Conservation (phyloP, 116 monocot species). For the Cymodocea nodosa region DNA sequence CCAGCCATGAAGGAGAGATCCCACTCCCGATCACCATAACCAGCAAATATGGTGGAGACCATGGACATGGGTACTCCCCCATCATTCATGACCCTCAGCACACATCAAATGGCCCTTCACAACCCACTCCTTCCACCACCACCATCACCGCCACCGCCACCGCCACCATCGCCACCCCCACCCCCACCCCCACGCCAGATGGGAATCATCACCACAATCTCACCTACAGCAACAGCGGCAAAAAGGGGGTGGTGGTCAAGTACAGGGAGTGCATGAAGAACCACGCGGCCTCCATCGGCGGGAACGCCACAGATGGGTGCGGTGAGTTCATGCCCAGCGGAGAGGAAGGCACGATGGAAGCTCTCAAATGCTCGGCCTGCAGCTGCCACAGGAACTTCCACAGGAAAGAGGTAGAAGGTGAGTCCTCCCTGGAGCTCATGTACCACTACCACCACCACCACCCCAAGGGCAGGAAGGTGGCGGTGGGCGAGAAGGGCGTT, state of each 20-base stretch:
- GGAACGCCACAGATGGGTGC: slow-evolving; percentile 57
- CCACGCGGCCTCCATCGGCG: slow-evolving; percentile 65
- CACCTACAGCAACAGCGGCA: slow-evolving; percentile 12
- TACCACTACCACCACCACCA: slow-evolving; percentile 13
- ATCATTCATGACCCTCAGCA: background rate
- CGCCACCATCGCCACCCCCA: too few species aligned
- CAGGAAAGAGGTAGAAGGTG: slow-evolving; percentile 50
- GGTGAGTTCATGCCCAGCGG: slow-evolving; percentile 84
- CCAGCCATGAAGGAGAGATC: slow-evolving; percentile 32
- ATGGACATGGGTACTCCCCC: background rate
- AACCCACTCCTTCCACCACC: too few species aligned
- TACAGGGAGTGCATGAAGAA: slow-evolving; percentile 72
- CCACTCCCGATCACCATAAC: slow-evolving; percentile 40
- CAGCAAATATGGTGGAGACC: slow-evolving; percentile 15
- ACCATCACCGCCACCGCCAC: too few species aligned
- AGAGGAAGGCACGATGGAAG: slow-evolving; percentile 57
- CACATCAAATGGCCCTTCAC: slow-evolving; percentile 6
- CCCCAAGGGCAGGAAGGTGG: slow-evolving; percentile 11
- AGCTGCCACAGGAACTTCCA: slow-evolving; percentile 78
- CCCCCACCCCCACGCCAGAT: background rate
- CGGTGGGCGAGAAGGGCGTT: slow-evolving; percentile 23
- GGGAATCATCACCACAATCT: background rate
- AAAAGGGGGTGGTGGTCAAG: slow-evolving; percentile 30
- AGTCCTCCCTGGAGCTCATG: slow-evolving; percentile 2
- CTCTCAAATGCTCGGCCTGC: slow-evolving; percentile 67